Evolutionary conservation across 2,329 filamentous ascomycete species (phyloP), one percentile per base, ranked within the genome.

Genomic region (Clonostachys chloroleuca): DNA sequence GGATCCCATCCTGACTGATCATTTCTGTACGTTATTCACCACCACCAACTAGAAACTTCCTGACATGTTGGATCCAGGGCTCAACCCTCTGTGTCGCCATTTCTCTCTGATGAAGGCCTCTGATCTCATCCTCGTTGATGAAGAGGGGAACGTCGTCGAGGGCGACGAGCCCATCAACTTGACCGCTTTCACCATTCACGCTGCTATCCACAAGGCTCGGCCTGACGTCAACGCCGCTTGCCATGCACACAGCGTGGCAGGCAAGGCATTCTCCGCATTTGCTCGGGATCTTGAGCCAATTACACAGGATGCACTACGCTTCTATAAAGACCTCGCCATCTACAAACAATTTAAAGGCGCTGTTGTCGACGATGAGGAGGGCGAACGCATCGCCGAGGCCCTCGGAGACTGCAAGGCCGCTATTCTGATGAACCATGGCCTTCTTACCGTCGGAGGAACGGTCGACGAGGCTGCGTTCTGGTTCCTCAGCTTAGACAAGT

Each of bases 401-500:
- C 66, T 90, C 6, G 86, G 86, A 0, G 50, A 52, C 2, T 77
- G 33, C 43, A 86, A 77, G 59, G 83, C 75, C 2, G 72, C 81
- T 54, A 84, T 89, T 33, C 64, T 89, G 42, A 70, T 82, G 49
- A 90, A 89, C 59, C 86, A 89, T 55, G 86, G 86, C 0, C 64
- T 90, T 12, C 56, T 89, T 44, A 89, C 84, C 0, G 84, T 87
- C 0, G 86, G 86, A 0, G 56, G 61, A 5, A 89, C 84, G 0
- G 85, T 90, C 2, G 86, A 89, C 53, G 86, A 89, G 63, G 86
- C 86, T 0, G 84, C 83, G 0, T 89, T 82, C 60, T 62, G 87
- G 47, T 88, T 86, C 60, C 81, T 79, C 0, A 67, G 83, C 5
- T 73, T 88, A 65, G 86, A 89, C 61, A 73, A 80, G 33, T 80